These are phyloP conservation scores for Penicillium steckii DNA, from an alignment of 495 filamentous ascomycete genomes.

Conservation along the genomic window DNA sequence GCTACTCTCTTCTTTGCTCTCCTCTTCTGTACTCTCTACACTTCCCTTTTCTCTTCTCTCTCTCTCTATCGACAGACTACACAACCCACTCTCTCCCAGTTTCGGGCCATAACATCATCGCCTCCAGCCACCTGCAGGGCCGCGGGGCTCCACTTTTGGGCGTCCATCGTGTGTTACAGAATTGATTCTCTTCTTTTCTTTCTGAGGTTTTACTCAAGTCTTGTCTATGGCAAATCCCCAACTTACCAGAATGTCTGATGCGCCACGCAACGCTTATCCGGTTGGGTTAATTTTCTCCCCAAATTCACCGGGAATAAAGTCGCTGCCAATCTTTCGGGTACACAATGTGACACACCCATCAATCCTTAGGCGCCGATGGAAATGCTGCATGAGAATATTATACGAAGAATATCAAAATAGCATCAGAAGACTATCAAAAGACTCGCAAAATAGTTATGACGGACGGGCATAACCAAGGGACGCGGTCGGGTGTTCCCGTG, in stretches of 20 bases:
- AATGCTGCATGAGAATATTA: too few species aligned
- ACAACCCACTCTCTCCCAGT: conserved; percentile 8
- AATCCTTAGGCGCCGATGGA: too few species aligned
- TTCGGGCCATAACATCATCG: conserved; percentile 17
- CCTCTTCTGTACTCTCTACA: too few species aligned
- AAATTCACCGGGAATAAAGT: too few species aligned
- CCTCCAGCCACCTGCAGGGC: conserved; percentile 12
- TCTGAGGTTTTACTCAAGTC: neutral
- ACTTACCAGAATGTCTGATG: too few species aligned
- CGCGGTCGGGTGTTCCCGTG: conserved; percentile 5
- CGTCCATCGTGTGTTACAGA: conserved; percentile 5
- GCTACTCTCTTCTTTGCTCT: neutral
- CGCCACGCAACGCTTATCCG: too few species aligned
- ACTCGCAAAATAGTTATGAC: neutral
- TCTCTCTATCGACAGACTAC: neutral
- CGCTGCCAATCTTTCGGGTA: too few species aligned
- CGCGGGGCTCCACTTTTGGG: conserved; percentile 9
- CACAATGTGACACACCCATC: too few species aligned
- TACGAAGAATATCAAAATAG: neutral
- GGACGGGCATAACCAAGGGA: neutral
- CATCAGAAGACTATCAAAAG: neutral
- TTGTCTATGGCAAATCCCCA: too few species aligned
- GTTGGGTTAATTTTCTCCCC: too few species aligned
- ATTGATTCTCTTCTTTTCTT: neutral
- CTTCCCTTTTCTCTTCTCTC: neutral